These are phyloP conservation scores for Aspergillus ochraceoroseus DNA, from an alignment of 2,329 filamentous ascomycete genomes.

Conservation along the genomic window DNA sequence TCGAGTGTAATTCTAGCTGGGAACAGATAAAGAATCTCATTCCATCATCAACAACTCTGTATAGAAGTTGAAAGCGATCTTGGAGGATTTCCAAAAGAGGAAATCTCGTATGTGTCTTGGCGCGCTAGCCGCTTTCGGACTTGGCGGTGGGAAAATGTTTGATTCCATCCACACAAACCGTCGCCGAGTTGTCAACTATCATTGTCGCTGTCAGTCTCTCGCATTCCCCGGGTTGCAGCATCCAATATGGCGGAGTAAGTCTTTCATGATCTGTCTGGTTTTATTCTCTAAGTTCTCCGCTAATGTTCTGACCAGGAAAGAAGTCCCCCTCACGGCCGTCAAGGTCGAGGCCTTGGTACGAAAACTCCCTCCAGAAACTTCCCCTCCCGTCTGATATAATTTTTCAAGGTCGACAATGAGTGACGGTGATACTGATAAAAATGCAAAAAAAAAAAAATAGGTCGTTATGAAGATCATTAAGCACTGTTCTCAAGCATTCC, in stretches of 20 bases:
- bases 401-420: constrained; percentile 5
- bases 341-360: constrained; percentile 91
- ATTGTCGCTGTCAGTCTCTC: constrained; percentile 18
- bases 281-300: not conserved
- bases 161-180: constrained; percentile 34
- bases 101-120: constrained; percentile 20
- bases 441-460: constrained; percentile 43
- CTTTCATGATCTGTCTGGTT: not conserved
- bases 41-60: too few species aligned
- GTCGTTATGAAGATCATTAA: constrained; percentile 98
- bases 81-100: not conserved
- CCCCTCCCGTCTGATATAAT: constrained; percentile 22
- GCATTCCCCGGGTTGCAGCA: constrained; percentile 22
- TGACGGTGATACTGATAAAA: constrained; percentile 25
- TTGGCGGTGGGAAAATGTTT: constrained; percentile 30
- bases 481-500: constrained; percentile 83
- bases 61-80: too few species aligned
- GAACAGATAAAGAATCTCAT: too few species aligned
- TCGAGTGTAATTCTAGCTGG: too few species aligned
- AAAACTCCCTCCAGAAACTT: constrained; percentile 30
- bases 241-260: constrained; percentile 34
- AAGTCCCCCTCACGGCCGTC: constrained; percentile 73
- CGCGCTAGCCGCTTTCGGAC: constrained; percentile 24
- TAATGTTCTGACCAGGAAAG: constrained; percentile 49
- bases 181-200: constrained; percentile 18